Conservation (phyloP, 2,329 filamentous ascomycete genomes). For the Trichophyton simii region DNA sequence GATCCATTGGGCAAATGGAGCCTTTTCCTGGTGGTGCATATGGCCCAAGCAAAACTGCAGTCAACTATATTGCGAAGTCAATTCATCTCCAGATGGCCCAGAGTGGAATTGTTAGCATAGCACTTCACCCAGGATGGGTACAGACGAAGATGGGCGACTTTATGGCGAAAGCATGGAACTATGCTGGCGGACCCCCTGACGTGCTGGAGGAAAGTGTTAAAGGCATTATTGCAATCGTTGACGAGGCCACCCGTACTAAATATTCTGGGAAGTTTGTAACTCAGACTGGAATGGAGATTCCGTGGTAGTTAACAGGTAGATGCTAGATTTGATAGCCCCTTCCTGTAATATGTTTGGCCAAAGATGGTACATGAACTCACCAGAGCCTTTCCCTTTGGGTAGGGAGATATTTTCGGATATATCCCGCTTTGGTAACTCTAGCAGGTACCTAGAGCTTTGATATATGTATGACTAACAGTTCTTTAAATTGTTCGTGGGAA, state of each 20-base stretch:
- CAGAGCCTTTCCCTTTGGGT: no score
- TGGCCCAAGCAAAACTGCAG: slow-evolving; percentile 16
- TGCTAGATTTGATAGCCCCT: not conserved
- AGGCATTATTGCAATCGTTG: slow-evolving; percentile 27
- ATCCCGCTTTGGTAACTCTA: no score
- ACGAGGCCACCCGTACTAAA: slow-evolving; percentile 24
- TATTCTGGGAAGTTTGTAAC: slow-evolving; percentile 25
- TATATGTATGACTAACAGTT: no score
- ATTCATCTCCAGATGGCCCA: slow-evolving; percentile 19
- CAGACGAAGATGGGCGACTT: slow-evolving; percentile 19
- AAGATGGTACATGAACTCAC: no score
- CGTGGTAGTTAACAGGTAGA: slow-evolving; percentile 3
- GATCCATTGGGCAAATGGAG: slow-evolving; percentile 15
- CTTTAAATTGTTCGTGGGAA: no score
- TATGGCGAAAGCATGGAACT: slow-evolving; percentile 24
- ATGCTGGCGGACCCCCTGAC: slow-evolving; percentile 16
- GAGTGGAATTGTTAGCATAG: slow-evolving; percentile 14
- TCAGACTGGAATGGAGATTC: slow-evolving; percentile 21
- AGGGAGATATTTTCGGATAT: no score
- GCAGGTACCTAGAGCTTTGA: no score
- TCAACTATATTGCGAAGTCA: slow-evolving; percentile 15
- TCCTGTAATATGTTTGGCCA: no score
- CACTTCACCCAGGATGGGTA: slow-evolving; percentile 31
- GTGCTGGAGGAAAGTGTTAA: slow-evolving; percentile 23
- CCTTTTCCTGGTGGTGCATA: slow-evolving; percentile 17